Conservation (phyloP, 352 stramenopile genomes). For the Phytophthora citricola region DNA sequence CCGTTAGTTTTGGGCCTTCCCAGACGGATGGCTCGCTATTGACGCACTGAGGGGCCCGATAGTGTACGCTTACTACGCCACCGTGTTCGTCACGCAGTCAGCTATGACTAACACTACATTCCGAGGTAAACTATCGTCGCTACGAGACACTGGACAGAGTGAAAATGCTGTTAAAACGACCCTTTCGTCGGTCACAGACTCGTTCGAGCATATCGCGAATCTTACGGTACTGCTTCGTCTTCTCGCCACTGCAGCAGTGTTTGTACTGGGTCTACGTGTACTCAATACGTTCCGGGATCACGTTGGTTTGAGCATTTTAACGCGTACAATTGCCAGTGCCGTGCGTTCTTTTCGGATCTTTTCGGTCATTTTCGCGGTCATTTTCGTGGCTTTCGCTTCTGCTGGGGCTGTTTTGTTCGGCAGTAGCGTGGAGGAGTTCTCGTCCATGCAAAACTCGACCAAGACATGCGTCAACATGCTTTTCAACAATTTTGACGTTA, state of each 20-base stretch:
- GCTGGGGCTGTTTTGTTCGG: constrained; percentile 64
- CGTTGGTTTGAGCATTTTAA: constrained; percentile 61
- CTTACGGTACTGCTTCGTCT: constrained; percentile 41
- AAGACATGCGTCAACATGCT: constrained; percentile 74
- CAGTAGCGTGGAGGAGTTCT: constrained; percentile 56
- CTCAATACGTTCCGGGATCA: constrained; percentile 61
- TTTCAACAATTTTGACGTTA: constrained; percentile 69
- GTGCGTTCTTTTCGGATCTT: constrained; percentile 59
- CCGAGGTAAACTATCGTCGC: constrained; percentile 32
- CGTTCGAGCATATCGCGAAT: constrained; percentile 41
- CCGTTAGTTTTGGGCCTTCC: constrained; percentile 41
- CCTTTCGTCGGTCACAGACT: constrained; percentile 18
- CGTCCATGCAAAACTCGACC: constrained; percentile 48
- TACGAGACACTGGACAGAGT: constrained; percentile 16
- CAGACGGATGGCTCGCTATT: constrained; percentile 38
- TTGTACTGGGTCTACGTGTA: constrained; percentile 46
- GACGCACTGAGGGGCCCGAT: constrained; percentile 48
- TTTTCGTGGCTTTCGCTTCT: constrained; percentile 57
- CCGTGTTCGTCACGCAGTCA: constrained; percentile 29
- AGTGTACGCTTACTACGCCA: constrained; percentile 41
- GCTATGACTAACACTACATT: constrained; percentile 21
- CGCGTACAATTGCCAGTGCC: constrained; percentile 53
- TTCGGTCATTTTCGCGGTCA: constrained; percentile 59
- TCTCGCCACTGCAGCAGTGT: constrained; percentile 39
- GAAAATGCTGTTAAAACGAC: constrained; percentile 6